These are phyloP conservation scores for Xylaria venustula DNA, from an alignment of 495 filamentous ascomycete genomes.

Conservation along the genomic window DNA sequence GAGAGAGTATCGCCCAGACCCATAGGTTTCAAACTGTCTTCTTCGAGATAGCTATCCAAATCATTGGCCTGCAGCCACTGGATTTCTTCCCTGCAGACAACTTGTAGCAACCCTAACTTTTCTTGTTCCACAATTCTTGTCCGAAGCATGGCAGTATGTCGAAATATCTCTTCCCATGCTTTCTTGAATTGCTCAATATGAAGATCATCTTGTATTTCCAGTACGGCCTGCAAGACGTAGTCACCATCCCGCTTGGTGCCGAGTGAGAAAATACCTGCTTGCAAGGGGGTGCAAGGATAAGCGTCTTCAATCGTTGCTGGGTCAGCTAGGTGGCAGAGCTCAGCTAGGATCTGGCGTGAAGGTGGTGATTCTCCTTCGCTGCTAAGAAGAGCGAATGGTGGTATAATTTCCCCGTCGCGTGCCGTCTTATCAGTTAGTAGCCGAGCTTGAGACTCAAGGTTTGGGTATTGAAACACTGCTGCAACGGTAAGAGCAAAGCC, in stretches of 20 bases:
- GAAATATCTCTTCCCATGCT: constrained; percentile 1
- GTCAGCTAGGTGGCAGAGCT: no score
- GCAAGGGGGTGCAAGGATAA: constrained; percentile 60
- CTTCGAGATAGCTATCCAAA: constrained; percentile 41
- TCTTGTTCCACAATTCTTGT: constrained; percentile 4
- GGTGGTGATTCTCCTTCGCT: no score
- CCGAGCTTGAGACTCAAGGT: no score
- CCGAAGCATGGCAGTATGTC: neutral
- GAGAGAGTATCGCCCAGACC: constrained; percentile 50
- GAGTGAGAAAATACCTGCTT: constrained; percentile 43
- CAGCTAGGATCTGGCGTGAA: no score
- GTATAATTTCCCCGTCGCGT: no score
- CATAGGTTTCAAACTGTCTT: constrained; percentile 42
- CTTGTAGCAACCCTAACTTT: neutral
- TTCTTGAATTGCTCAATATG: neutral
- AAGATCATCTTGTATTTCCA: no score
- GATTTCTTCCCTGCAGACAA: neutral
- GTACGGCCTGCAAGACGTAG: no score
- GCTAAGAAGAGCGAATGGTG: no score
- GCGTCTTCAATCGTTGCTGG: constrained; percentile 45
- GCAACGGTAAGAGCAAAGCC: neutral
- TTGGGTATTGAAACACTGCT: neutral
- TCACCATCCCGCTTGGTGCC: neutral
- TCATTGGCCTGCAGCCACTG: constrained; percentile 24
- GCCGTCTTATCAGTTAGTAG: no score